Evolutionary conservation across 1,284 basidiomycete species (phyloP), one percentile per base, ranked within the genome.

Genomic region (Agroathelia rolfsii): DNA sequence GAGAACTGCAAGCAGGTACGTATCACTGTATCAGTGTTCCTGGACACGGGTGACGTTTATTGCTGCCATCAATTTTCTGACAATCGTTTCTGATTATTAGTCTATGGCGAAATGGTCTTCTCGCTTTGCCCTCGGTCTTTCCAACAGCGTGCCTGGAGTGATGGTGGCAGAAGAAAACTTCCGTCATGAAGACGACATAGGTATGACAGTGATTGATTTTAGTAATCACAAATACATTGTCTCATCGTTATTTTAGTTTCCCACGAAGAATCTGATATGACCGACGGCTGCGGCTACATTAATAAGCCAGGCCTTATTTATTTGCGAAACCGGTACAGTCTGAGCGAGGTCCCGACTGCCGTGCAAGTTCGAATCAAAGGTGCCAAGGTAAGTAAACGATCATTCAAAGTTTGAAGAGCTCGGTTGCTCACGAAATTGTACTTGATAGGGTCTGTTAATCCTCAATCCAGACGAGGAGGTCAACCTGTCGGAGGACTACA

Each of bases 101-200:
- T 55, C 60, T 11, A 63, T 70, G 56, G 55, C 62, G 0, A 74
- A 74, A 50, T 74, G 63, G 59, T 54, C 62, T 4, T 59, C 69
- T 13, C 56, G 69, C 2, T 65, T 62, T 39, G 52, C 58, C 2
- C 49, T 70, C 12, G 61, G 62, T 0, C 42, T 69, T 9, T 58
- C 56, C 7, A 58, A 53, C 24, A 58, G 57, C 6, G 53, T 48
- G 8, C 57, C 58, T 3, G 57, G 55, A 11, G 34, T 56, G 5
- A 30, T 34, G 12, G 31, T 60, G 3, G 28, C 42, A 4, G 38
- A 36, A 8, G 34, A 41, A n/a, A 45, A 53, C 19, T 50, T 58
- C 13, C 22, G 36, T 1, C 33, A 47, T 6, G 49, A 56, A 19
- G 45, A 55, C 9, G 66, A 69, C 37, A 56, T 62, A 17, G 43